Evolutionary conservation across 768 basidiomycete genomes (phyloP), one percentile per base, ranked within the genome.

Genomic region (Hysterangium stoloniferum): DNA sequence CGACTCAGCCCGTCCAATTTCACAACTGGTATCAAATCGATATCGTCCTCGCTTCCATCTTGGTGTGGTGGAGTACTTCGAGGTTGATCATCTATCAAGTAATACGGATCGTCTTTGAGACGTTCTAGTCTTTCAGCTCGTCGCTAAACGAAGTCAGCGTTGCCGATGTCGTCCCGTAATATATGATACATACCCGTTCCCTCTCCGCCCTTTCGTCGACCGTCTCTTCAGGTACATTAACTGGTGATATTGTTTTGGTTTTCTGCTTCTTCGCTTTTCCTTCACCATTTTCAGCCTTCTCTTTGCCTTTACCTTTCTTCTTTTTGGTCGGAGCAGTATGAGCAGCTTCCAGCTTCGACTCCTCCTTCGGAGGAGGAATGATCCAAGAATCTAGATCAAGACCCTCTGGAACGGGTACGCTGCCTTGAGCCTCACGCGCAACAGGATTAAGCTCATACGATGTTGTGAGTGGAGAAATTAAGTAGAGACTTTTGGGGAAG

Each of bases 1-100:
- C 4, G 54, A 53, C 31, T 2, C 65, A 87, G 74, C 52, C 76
- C 80, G 35, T 95, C 88, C 40, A 98, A 67, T 54, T 72, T 78
- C 27, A 97, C 89, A 20, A 99, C 79, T 1, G 95, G 94, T 65
- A 98, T 97, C 7, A 83, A 78, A 58, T 96, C 92, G n/a, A 96
- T 57, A 60, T 96, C 90, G 11, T 79, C 75, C 12, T 56, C 61
- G 7, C 13, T 22, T 6, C 66, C 54, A 2, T 25, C 34, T 32
- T 48, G 36, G 24, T 49, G 48, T 22, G 54, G 48, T 22, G 52
- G 45, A 24, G 62, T 55, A 48, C 65, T 70, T 56, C 71, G 61
- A 1, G 77, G 69, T 48, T 63, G 67, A 35, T 79, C 77, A 56
- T 88, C 85, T 33, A 82, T 73, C 56, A 96, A 82, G 65, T 96